Percentiles rank a stretch among this genome's conserved stretches.
Evolutionary conservation across 495 filamentous ascomycete genomes (phyloP).

Genomic region (Penicillium coprophilum): DNA sequence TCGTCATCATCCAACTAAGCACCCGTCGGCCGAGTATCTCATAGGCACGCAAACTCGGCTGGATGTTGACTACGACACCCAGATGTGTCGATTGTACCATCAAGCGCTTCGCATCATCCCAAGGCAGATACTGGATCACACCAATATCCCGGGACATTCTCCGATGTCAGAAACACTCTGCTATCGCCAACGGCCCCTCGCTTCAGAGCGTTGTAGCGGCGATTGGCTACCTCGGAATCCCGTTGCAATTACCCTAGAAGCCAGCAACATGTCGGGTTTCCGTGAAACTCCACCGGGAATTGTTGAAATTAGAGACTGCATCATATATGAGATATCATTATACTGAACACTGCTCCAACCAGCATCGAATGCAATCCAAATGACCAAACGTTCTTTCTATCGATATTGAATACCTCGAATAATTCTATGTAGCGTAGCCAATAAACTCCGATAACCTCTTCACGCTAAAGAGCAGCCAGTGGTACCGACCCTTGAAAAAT

Average conservation of each 20-base stretch:
- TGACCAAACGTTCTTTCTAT: not conserved
- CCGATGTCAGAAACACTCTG: not conserved
- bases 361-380: not conserved
- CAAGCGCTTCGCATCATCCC: not conserved
- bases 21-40: not conserved
- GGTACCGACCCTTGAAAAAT: not conserved
- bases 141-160: not conserved
- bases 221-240: not conserved
- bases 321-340: not conserved
- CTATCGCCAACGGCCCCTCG: not conserved
- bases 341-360: not conserved
- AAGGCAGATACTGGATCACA: not conserved
- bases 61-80: not conserved
- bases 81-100: not conserved
- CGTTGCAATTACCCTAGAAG: not conserved
- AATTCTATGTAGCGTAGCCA: constrained; percentile 1
- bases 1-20: no score
- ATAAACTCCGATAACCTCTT: constrained; percentile 1
- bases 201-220: not conserved
- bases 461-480: not conserved
- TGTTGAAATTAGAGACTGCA: not conserved
- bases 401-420: not conserved
- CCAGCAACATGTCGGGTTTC: not conserved
- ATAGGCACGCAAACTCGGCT: not conserved
- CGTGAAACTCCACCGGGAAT: not conserved